Percentiles rank a stretch among this genome's conserved stretches.
Evolutionary conservation across 495 filamentous ascomycete species (phyloP).

Genomic region (Cladorrhinum samala): DNA sequence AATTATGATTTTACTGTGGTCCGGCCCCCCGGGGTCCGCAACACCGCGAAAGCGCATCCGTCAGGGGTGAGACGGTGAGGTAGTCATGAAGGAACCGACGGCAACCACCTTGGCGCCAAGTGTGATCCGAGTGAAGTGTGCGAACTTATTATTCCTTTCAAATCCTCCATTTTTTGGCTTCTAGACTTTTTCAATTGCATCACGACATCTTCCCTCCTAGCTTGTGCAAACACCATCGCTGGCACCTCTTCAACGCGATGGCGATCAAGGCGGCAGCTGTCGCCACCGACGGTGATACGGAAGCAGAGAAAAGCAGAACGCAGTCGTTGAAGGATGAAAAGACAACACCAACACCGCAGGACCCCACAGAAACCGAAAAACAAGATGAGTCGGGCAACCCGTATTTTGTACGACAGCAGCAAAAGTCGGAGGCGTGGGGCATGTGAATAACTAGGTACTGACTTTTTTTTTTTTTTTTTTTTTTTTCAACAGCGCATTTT

Average conservation of each 20-base stretch:
- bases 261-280: neutral
- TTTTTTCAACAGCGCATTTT: conserved; percentile 17
- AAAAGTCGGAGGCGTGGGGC: neutral
- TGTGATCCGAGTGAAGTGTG: too few species aligned
- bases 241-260: too few species aligned
- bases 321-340: neutral
- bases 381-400: neutral
- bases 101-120: too few species aligned
- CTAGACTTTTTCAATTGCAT: too few species aligned
- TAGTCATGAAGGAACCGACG: too few species aligned
- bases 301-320: neutral
- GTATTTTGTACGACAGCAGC: neutral
- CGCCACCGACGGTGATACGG: neutral
- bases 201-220: too few species aligned
- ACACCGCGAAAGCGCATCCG: too few species aligned
- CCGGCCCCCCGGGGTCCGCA: too few species aligned
- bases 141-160: too few species aligned
- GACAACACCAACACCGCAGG: neutral
- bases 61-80: too few species aligned
- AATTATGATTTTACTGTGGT: too few species aligned
- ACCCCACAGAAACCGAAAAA: neutral
- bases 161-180: too few species aligned
- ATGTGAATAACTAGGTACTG: neutral
- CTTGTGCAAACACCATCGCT: neutral
- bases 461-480: neutral